phyloP scores from a whole-genome alignment of 371 early-diverging fungal species.

The Synchytrium microbalum region DNA sequence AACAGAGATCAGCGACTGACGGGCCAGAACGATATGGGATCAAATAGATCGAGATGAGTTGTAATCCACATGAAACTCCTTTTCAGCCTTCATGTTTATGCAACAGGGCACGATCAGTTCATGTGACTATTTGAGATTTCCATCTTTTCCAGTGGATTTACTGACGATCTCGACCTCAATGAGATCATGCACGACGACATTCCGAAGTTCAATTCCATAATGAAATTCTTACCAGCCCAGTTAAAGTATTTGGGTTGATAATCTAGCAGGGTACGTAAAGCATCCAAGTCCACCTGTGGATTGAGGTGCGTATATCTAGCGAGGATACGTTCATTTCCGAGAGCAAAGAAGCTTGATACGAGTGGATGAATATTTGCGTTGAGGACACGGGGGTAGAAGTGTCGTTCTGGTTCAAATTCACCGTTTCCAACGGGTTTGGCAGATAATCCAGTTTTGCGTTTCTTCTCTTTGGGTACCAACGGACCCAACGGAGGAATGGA shows the following conservation, averaged over 20 bases:
- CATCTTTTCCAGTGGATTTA: too few species aligned
- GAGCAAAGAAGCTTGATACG: conserved; percentile 75
- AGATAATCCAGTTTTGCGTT: background rate
- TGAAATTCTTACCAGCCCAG: conserved; percentile 68
- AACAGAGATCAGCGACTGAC: conserved; percentile 1
- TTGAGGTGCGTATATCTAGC: conserved; percentile 85
- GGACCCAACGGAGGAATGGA: background rate
- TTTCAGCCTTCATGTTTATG: too few species aligned
- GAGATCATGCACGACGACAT: too few species aligned
- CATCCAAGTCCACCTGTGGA: conserved; percentile 66
- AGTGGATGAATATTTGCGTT: conserved; percentile 89
- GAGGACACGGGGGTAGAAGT: conserved; percentile 87
- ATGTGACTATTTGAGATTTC: too few species aligned
- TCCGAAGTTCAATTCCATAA: too few species aligned
- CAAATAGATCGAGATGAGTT: too few species aligned
- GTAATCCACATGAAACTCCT: too few species aligned
- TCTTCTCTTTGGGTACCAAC: background rate
- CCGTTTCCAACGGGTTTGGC: conserved; percentile 43
- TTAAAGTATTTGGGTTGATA: conserved; percentile 78
- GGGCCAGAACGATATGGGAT: background rate
- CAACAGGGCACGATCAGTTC: too few species aligned
- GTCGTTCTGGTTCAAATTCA: conserved; percentile 79
- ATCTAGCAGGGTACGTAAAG: conserved; percentile 53
- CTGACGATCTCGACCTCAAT: too few species aligned
- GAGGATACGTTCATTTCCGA: conserved; percentile 86